A percentile compares a stretch with the other conserved stretches of the same genome.
Evolutionary conservation across 208 protist species (phyloP).

Genomic region (Leishmania major): DNA sequence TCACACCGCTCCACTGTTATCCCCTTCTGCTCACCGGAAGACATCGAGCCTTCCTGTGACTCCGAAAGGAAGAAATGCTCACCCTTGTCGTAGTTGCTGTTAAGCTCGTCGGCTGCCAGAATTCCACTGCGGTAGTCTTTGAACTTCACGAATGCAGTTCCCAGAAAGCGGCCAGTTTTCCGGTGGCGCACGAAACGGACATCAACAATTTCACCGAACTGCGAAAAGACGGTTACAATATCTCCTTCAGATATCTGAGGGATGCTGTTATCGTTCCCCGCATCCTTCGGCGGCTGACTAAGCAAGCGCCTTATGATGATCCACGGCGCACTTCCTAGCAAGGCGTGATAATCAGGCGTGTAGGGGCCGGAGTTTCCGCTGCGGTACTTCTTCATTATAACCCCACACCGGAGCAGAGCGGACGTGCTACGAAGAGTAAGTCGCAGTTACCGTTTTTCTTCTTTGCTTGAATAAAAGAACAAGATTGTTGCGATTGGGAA

Average conservation of each 20-base stretch:
- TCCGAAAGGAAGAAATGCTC: conserved; percentile 56
- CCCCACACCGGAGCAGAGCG: background rate
- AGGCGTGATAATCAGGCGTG: conserved; percentile 69
- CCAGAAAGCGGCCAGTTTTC: conserved; percentile 72
- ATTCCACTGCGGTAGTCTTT: conserved; percentile 75
- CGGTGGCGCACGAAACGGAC: conserved; percentile 78
- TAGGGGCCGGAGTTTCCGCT: conserved; percentile 69
- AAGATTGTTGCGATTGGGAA: background rate
- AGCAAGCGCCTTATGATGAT: conserved; percentile 69
- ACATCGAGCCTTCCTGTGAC: background rate
- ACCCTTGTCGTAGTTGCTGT: conserved; percentile 69
- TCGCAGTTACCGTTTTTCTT: background rate
- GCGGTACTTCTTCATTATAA: conserved; percentile 40
- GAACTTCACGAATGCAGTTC: conserved; percentile 83
- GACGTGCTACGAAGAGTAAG: background rate
- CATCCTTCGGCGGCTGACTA: conserved; percentile 11
- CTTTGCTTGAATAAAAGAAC: background rate
- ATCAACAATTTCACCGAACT: conserved; percentile 84
- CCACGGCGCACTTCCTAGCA: conserved; percentile 74
- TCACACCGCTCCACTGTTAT: conserved; percentile 85
- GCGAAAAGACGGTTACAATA: conserved; percentile 85
- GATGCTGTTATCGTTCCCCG: background rate
- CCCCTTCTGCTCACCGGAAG: conserved; percentile 23
- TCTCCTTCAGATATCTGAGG: conserved; percentile 79
- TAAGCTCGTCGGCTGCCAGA: conserved; percentile 74